Evolutionary conservation across 2,329 filamentous ascomycete genomes (phyloP), one percentile per base, ranked within the genome.

Genomic region (Botrytis fragariae): DNA sequence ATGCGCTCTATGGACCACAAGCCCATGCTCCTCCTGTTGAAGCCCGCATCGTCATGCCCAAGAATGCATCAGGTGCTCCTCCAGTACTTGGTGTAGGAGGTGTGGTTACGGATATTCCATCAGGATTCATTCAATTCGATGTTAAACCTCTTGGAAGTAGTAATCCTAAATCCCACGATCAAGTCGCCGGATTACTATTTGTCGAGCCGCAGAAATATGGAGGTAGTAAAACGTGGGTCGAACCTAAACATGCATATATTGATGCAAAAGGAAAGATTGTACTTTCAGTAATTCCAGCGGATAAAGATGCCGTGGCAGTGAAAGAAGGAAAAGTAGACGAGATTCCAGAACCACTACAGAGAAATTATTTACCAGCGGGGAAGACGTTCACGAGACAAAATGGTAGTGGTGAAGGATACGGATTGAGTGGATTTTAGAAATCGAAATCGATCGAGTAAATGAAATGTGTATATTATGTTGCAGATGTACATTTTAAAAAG

Each of bases 1-100:
- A 91, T 78, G 87, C 89, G 3, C 79, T 86, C 44, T 86, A 87
- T 76, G 90, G 90, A 6, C 90, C 90, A 16, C 89, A 90, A 77
- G 81, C 81, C 3, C 78, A 82, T 42, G 83, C 83, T 37, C 78
- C 84, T 7, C 89, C 89, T 0, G 83, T 91, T 4, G 81, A 87
- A 74, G 87, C 88, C 7, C 88, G 90, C 75, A 84, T 91, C 32
- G 79, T 92, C 72, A 82, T 84, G 68, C 84, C 86, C 8, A 84
- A 82, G 79, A 79, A 79, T 64, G 79, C 80, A 54, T 79, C 79
- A 61, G 81, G 80, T 74, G 74, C 65, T 8, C 60, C 29, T 7
- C 71, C 77, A n/a, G 70, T 73, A 3, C 63, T 81, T 1, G 81
- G 81, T 60, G 79, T 81, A 12, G 81, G 77, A 72, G 81, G 81